Conservation (phyloP, 257 asterid genomes). For the Sherardia arvensis region DNA sequence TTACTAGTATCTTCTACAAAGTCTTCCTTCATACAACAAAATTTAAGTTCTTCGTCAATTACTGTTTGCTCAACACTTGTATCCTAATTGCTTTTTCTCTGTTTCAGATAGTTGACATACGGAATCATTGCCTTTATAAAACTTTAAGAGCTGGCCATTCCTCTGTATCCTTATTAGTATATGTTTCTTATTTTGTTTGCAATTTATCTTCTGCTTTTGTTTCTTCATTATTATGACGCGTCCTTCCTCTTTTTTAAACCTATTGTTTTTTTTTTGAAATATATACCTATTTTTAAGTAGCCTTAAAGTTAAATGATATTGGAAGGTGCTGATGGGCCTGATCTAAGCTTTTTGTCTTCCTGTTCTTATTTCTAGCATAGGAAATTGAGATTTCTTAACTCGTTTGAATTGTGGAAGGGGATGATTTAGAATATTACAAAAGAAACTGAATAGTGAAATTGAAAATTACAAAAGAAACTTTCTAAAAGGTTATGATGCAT, state of each 20-base stretch:
- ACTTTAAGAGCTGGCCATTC: conserved; percentile 86
- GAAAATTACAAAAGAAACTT: not conserved
- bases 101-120: conserved; percentile 74
- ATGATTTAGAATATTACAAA: not conserved
- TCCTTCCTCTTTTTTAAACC: not conserved
- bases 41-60: not conserved
- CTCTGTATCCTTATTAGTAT: conserved; percentile 53
- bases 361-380: not conserved
- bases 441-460: no score
- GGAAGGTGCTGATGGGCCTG: no score
- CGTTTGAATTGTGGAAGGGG: not conserved
- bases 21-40: not conserved
- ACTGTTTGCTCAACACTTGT: not conserved
- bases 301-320: not conserved
- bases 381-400: not conserved
- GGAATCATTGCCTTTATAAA: conserved; percentile 65
- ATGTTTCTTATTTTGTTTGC: conserved; percentile 1
- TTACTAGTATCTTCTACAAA: no score
- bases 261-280: no score
- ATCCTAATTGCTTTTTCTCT: conserved; percentile 19
- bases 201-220: not conserved
- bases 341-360: no score
- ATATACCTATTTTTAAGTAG: not conserved
- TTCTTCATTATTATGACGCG: not conserved
- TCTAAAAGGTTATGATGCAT: not conserved